phyloP scores from a whole-genome alignment of 148 eudicot genomes.

The Chenopodium formosanum region DNA sequence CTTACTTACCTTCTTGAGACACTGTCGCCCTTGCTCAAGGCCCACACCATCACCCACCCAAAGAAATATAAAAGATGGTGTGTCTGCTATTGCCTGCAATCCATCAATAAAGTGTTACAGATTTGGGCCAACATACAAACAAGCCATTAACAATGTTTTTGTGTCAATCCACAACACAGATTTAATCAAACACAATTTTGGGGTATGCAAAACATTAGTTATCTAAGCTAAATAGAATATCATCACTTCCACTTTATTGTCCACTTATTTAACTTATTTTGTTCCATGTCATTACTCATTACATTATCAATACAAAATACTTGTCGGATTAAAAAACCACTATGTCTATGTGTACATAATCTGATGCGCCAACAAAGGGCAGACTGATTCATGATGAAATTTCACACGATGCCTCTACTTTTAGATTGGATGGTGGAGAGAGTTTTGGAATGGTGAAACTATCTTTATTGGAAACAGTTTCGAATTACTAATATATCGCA shows the following conservation, averaged over 20 bases:
- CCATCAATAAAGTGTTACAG: conserved; percentile 6
- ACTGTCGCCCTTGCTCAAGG: conserved; percentile 96
- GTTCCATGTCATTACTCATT: not conserved
- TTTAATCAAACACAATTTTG: not conserved
- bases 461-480: too few relatives aligned
- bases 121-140: not conserved
- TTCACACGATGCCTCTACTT: not conserved
- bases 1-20: conserved; percentile 75
- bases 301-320: not conserved
- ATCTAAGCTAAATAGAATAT: not conserved
- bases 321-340: not conserved
- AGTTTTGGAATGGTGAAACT: not conserved
- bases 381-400: not conserved
- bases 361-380: not conserved
- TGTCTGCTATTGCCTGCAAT: conserved; percentile 90
- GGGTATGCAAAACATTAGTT: not conserved
- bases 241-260: not conserved
- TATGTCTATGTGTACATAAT: not conserved
- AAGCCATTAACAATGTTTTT: not conserved
- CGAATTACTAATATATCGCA: not conserved
- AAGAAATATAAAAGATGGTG: conserved; percentile 94
- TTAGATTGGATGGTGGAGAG: not conserved
- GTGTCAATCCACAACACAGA: not conserved
- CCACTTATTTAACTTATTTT: too few relatives aligned
- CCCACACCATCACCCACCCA: conserved; percentile 99